Conservation (phyloP, 257 asterid species). For the Linaria vulgaris region DNA sequence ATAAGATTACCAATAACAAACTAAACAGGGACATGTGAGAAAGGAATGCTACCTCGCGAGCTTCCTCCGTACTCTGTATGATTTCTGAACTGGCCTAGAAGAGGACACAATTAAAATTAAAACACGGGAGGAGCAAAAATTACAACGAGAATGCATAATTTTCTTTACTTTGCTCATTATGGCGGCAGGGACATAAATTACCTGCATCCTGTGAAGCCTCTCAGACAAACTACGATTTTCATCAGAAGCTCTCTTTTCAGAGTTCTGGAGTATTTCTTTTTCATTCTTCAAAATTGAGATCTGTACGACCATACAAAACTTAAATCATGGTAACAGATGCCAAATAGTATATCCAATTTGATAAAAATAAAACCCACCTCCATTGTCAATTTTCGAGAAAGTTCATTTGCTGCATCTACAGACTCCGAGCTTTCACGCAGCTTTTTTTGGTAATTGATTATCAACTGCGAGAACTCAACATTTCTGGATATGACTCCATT, state of each 20-base stretch:
- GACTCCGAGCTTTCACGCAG: constrained; percentile 86
- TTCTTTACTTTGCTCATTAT: constrained; percentile 12
- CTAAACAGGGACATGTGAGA: background rate
- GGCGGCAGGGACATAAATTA: constrained; percentile 11
- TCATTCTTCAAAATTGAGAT: constrained; percentile 70
- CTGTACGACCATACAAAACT: constrained; percentile 30
- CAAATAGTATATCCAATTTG: constrained; percentile 7
- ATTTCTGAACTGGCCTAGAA: constrained; percentile 83
- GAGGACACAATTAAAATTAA: constrained; percentile 16
- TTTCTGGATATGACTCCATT: constrained; percentile 68
- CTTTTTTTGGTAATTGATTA: constrained; percentile 74
- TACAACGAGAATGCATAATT: background rate
- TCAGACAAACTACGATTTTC: constrained; percentile 80
- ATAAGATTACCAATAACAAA: constrained; percentile 9
- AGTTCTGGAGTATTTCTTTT: constrained; percentile 60
- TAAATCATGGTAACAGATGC: constrained; percentile 2
- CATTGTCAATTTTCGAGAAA: constrained; percentile 61
- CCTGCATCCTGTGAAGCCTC: constrained; percentile 90
- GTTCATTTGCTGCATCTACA: constrained; percentile 58
- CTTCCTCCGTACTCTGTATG: constrained; percentile 79
- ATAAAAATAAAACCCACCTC: constrained; percentile 50
- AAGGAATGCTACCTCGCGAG: constrained; percentile 61
- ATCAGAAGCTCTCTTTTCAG: constrained; percentile 94
- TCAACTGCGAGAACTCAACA: constrained; percentile 82
- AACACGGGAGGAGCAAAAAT: background rate